phyloP scores from a whole-genome alignment of 129 eudicot genomes.

The Lactuca sativa region DNA sequence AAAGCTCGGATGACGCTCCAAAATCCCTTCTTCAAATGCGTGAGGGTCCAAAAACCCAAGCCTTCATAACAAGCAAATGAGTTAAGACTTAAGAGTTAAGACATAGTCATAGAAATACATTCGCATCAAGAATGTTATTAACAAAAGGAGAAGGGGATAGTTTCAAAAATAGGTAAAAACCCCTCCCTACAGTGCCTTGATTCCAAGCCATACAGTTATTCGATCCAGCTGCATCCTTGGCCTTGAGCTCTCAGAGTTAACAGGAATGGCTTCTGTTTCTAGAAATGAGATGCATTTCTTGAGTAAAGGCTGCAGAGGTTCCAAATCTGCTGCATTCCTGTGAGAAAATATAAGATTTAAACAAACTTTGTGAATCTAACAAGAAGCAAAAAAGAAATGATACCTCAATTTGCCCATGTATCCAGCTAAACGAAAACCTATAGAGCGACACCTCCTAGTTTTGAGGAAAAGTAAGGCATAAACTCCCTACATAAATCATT shows the following conservation, averaged over 20 bases:
- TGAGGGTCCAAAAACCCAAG: constrained; percentile 93
- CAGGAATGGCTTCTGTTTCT: constrained; percentile 60
- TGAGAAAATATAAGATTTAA: constrained; percentile 1
- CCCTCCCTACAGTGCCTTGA: constrained; percentile 91
- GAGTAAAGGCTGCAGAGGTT: constrained; percentile 80
- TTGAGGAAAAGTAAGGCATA: constrained; percentile 81
- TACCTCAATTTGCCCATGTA: constrained; percentile 84
- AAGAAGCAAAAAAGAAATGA: constrained; percentile 10
- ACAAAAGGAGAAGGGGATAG: constrained; percentile 14
- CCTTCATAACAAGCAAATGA: constrained; percentile 46
- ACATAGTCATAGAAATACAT: not conserved
- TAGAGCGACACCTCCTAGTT: constrained; percentile 77
- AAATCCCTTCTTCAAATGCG: constrained; percentile 97
- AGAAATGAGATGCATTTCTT: constrained; percentile 67
- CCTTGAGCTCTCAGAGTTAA: constrained; percentile 53
- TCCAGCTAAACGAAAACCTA: constrained; percentile 85
- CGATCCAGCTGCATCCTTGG: constrained; percentile 87
- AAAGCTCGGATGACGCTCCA: constrained; percentile 87
- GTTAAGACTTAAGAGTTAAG: constrained; percentile 6
- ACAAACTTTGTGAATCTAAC: constrained; percentile 15
- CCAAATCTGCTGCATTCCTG: constrained; percentile 82
- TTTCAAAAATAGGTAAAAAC: constrained; percentile 23
- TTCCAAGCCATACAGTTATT: constrained; percentile 87
- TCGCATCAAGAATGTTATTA: constrained; percentile 25
- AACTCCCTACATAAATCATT: constrained; percentile 62